Conservation (phyloP, 306 rosid species). For the Ormosia semicastrata region DNA sequence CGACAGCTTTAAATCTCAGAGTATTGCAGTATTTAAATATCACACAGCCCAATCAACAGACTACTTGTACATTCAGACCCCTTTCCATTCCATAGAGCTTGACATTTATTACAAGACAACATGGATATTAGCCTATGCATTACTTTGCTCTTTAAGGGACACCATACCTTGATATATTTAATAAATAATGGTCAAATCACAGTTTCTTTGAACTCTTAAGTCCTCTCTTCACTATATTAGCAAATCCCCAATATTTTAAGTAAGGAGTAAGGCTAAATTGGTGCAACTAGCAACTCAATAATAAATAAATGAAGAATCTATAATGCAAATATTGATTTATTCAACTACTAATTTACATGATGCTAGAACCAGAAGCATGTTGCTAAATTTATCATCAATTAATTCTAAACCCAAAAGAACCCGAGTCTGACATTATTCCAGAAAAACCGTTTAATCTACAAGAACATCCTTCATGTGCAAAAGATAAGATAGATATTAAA, state of each 20-base stretch:
- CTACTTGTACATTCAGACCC: neutral
- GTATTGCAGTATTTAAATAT: neutral
- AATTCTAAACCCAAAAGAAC: neutral
- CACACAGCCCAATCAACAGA: neutral
- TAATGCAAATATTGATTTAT: neutral
- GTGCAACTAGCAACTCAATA: neutral
- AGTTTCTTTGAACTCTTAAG: neutral
- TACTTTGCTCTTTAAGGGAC: neutral
- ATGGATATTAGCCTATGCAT: neutral
- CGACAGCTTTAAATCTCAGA: neutral
- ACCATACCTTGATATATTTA: too few relatives aligned
- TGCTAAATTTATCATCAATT: neutral
- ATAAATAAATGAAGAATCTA: neutral
- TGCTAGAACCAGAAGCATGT: neutral
- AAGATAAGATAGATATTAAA: neutral
- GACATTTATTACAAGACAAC: neutral
- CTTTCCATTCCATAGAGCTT: neutral
- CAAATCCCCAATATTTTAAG: neutral
- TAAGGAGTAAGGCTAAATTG: neutral
- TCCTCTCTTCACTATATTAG: neutral
- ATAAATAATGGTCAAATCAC: neutral
- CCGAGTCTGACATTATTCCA: neutral
- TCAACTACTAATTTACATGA: neutral
- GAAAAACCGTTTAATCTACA: neutral
- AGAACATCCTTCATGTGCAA: neutral